phyloP scores from a whole-genome alignment of 75 land plant genomes.

The Pseudotsuga menziesii region DNA sequence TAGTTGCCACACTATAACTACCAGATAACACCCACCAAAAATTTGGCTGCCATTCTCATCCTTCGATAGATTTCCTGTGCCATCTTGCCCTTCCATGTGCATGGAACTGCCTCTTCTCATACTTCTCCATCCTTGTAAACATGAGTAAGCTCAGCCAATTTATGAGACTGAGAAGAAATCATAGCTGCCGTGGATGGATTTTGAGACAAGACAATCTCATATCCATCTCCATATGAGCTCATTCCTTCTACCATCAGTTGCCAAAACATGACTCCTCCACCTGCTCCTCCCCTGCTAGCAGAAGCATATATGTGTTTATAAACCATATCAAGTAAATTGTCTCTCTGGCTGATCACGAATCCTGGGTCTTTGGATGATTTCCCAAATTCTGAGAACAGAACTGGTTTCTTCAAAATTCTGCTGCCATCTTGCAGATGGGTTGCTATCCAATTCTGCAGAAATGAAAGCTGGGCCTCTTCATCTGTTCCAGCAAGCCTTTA shows the following conservation, averaged over 20 bases:
- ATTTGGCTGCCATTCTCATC: too few species aligned
- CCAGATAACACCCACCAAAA: too few species aligned
- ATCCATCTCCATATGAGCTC: conserved; percentile 67
- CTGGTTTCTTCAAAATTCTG: conserved; percentile 51
- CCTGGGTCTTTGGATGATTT: conserved; percentile 57
- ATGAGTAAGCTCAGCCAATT: not conserved
- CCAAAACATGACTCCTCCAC: conserved; percentile 76
- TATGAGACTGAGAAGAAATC: conserved; percentile 40
- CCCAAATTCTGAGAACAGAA: conserved; percentile 81
- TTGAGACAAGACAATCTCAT: conserved; percentile 54
- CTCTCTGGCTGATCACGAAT: conserved; percentile 40
- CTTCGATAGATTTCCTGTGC: too few species aligned
- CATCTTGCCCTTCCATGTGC: too few species aligned
- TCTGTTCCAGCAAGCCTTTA: conserved; percentile 57
- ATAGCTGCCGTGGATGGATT: conserved; percentile 44
- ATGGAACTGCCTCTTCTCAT: too few species aligned
- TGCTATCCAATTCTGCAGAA: conserved; percentile 66
- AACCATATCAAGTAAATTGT: conserved; percentile 36
- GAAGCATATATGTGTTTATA: conserved; percentile 60
- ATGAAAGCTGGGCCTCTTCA: conserved; percentile 51
- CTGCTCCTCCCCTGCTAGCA: conserved; percentile 58
- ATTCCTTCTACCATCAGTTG: conserved; percentile 68
- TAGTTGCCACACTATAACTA: too few species aligned
- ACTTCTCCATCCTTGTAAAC: too few species aligned
- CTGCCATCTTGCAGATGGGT: conserved; percentile 68